Conservation (phyloP, 2,329 filamentous ascomycete genomes). For the Aureobasidium sp. region DNA sequence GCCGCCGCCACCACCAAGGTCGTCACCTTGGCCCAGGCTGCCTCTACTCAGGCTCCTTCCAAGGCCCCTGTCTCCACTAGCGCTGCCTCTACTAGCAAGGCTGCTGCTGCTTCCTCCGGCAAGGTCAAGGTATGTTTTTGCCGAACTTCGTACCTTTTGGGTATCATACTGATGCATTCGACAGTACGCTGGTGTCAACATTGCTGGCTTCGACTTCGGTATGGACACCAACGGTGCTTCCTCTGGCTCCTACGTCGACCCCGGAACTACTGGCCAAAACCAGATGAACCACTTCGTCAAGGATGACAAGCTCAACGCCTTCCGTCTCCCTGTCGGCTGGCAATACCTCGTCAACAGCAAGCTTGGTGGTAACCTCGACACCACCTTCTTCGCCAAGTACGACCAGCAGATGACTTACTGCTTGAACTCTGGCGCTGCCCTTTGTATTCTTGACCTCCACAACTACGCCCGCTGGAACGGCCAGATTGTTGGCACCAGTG, state of each 20-base stretch:
- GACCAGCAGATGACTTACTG: slow-evolving; percentile 15
- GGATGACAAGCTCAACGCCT: slow-evolving; percentile 46
- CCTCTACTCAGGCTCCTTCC: slow-evolving; percentile 3
- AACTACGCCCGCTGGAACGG: slow-evolving; percentile 47
- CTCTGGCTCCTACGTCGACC: slow-evolving; percentile 23
- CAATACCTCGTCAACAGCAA: slow-evolving; percentile 16
- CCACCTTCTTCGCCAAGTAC: slow-evolving; percentile 14
- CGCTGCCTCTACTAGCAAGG: slow-evolving; percentile 4
- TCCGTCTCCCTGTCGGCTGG: slow-evolving; percentile 44
- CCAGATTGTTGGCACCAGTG: slow-evolving; percentile 50
- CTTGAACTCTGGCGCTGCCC: slow-evolving; percentile 13
- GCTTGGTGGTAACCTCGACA: slow-evolving; percentile 16
- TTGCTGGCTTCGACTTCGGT: slow-evolving; percentile 27
- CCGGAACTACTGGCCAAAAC: slow-evolving; percentile 22
- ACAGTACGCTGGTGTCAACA: slow-evolving; percentile 24
- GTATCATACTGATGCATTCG: neutral
- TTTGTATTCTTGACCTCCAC: slow-evolving; percentile 22
- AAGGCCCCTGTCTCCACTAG: slow-evolving; percentile 13
- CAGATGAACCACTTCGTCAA: slow-evolving; percentile 46
- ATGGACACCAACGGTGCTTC: slow-evolving; percentile 31
- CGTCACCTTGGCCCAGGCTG: neutral
- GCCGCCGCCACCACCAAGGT: neutral
- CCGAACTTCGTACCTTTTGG: neutral
- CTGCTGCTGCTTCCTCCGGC: slow-evolving; percentile 13
- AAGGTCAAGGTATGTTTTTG: slow-evolving; percentile 15